Evolutionary conservation across 2,329 filamentous ascomycete species (phyloP), one percentile per base, ranked within the genome.

Genomic region (Colletotrichum eremochloae): DNA sequence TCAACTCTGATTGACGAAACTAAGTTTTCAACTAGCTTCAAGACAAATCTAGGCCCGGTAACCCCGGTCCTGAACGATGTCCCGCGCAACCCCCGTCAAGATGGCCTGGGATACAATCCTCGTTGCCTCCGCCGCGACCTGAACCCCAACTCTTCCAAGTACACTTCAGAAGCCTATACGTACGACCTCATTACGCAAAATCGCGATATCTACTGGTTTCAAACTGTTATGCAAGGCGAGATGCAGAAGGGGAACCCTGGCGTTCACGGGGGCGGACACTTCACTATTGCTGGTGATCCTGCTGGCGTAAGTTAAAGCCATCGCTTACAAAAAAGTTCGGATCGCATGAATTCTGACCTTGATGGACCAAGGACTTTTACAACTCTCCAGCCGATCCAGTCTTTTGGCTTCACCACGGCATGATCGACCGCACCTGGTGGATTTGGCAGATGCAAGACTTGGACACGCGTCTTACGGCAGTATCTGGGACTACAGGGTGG

Each of bases 51-150:
- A 29, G 82, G 83, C 24, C 80, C 80, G 20, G 68, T 81, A 6
- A 73, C 77, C 5, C 74, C 77, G 2, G 68, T 74, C 20, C 64
- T 77, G 50, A 74, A 80, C 74, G 4, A 75, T 78, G 14, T 80
- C 76, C 75, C 77, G 1, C 36, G 55, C 24, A 81, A 82, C 65
- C 79, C 81, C 1, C 76, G 74, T 42, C 36, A 75, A 36, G 78
- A 82, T 67, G 81, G 81, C 15, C 78, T 82, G 50, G 81, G 79
- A 57, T 81, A 83, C 75, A 86, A 86, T 77, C 82, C 84, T 20
- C 83, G 84, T 63, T 84, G 84, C 77, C 77, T 87, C 56, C 80
- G 81, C 42, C 82, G 84, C 40, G 85, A 83, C 75, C 79, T 84
- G 57, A 80, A 77, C 66, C 80, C 80, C 75, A 74, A 80, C 52